Conservation (phyloP, 768 basidiomycete genomes). For the Auricularia sp. region DNA sequence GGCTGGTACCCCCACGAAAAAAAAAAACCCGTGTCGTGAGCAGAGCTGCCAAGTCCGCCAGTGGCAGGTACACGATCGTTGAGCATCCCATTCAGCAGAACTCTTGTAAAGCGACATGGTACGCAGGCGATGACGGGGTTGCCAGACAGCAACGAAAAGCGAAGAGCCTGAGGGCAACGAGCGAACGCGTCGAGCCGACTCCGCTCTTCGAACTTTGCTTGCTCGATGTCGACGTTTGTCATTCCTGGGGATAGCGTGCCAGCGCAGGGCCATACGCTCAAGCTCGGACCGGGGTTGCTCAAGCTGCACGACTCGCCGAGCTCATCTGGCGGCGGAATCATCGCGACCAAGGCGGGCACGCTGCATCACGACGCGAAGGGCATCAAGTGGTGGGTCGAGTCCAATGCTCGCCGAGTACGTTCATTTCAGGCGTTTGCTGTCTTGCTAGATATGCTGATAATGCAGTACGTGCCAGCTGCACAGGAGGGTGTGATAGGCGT, state of each 20-base stretch:
- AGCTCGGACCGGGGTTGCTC: conserved; percentile 74
- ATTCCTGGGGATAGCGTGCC: conserved; percentile 76
- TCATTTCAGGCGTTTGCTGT: neutral
- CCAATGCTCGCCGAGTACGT: conserved; percentile 74
- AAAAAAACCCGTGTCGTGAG: too few relatives aligned
- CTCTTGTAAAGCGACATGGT: too few relatives aligned
- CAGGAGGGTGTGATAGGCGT: conserved; percentile 86
- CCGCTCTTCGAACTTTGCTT: neutral
- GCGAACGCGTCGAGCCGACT: neutral
- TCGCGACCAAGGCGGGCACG: conserved; percentile 60
- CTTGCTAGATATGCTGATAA: neutral
- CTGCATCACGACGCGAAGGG: conserved; percentile 61
- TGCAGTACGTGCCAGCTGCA: conserved; percentile 79
- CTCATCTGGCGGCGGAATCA: conserved; percentile 23
- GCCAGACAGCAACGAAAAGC: too few relatives aligned
- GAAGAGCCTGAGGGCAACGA: too few relatives aligned
- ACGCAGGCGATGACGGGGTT: too few relatives aligned
- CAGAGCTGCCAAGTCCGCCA: too few relatives aligned
- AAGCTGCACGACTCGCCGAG: conserved; percentile 26
- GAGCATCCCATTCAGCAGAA: too few relatives aligned
- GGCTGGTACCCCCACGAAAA: too few relatives aligned
- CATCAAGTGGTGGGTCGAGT: conserved; percentile 83
- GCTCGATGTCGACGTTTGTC: conserved; percentile 42
- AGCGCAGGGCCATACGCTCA: conserved; percentile 67
- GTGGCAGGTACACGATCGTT: too few relatives aligned